Conservation (phyloP, 441 rosid species). For the Corymbia citriodora region DNA sequence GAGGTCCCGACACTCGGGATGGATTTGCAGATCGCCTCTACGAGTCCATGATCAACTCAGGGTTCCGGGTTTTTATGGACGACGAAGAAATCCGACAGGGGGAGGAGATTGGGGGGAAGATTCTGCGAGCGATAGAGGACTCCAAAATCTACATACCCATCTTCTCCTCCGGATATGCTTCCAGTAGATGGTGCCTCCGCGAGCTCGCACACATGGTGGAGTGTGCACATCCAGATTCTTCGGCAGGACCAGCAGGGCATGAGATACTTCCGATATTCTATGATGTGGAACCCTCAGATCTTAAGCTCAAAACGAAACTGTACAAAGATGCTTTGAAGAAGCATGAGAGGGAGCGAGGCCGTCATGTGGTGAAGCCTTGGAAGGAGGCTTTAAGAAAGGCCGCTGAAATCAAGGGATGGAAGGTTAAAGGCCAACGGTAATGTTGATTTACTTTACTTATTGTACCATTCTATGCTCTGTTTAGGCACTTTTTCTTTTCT, state of each 20-base stretch:
- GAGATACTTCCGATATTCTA: neutral
- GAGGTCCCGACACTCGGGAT: neutral
- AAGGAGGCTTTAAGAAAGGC: neutral
- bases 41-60: neutral
- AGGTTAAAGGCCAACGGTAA: neutral
- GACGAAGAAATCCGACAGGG: neutral
- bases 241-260: neutral
- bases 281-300: neutral
- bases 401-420: neutral
- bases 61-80: neutral
- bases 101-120: neutral
- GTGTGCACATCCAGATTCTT: neutral
- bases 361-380: neutral
- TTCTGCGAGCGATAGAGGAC: neutral
- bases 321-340: neutral
- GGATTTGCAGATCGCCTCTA: neutral
- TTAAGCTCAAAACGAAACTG: neutral
- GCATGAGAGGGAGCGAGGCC: neutral
- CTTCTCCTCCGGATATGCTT: neutral
- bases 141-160: neutral
- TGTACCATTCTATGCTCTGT: neutral
- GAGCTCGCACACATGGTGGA: neutral
- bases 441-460: neutral
- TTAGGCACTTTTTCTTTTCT: neutral
- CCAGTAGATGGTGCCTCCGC: neutral